Evolutionary conservation across 2,329 filamentous ascomycete genomes (phyloP), one percentile per base, ranked within the genome.

Genomic region (Pyrenophora tritici-repentis): DNA sequence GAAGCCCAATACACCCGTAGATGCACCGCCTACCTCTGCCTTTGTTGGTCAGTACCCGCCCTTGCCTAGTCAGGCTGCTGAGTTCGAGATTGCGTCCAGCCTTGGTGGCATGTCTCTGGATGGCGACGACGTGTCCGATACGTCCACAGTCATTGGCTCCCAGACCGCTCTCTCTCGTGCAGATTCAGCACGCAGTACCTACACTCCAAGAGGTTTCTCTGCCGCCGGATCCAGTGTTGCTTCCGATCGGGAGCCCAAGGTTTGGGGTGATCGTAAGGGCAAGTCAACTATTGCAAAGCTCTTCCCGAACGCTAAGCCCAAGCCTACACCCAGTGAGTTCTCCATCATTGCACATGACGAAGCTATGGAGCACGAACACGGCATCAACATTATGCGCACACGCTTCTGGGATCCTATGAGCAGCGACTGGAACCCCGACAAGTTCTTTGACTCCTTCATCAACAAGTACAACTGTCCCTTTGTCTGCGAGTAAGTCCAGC

Each of bases 381-480:
- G 68, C 6, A 60, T 62, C 47, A 78, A 78, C 56, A 66, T 78
- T 34, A 61, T 78, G 56, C 58, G 59, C n/a, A 62, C 59, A 2
- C 73, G 70, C 10, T 76, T 76, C 56, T 78, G 74, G 73, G 77
- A 86, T 48, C 84, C 84, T 0, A 57, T 74, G 3, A 74, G 77
- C 42, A 68, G 67, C 0, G 69, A 74, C 8, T 86, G 82, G 68
- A 76, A 80, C 35, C 67, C 76, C 1, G 68, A 74, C 1, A 69
- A 72, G 5, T 86, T 84, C 72, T 78, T 66, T 47, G 72, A 79
- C 34, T 44, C 67, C 0, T 67, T 77, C 24, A 71, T 75, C 1
- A 65, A 72, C 38, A 75, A 72, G 41, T 88, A 78, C 71, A 74
- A 69, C 46, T 88, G 85, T 47, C 85, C 84, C 0, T 77, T 81